Conservation (phyloP, 805 yeast species). For the Ogataea kodamae region DNA sequence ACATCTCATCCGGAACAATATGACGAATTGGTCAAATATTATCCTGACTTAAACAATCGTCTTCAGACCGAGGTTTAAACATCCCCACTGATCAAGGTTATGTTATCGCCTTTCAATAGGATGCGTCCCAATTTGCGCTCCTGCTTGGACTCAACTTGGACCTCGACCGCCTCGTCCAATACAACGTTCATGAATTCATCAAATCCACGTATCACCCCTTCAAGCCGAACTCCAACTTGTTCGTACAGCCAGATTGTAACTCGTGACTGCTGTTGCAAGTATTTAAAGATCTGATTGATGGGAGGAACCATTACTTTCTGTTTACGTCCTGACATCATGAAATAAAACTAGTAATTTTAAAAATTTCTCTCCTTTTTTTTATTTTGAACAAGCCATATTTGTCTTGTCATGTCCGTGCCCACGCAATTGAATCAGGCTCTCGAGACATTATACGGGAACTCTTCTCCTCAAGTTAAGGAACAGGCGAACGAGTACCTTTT, state of each 20-base stretch:
- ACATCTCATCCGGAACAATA: slow-evolving; percentile 60
- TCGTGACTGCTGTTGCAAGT: slow-evolving; percentile 71
- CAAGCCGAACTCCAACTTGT: slow-evolving; percentile 70
- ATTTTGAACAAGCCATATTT: slow-evolving; percentile 2
- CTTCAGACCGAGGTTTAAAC: slow-evolving; percentile 18
- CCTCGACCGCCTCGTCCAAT: slow-evolving; percentile 60
- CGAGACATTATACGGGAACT: slow-evolving; percentile 39
- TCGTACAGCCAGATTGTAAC: slow-evolving; percentile 91
- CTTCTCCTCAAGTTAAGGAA: slow-evolving; percentile 36
- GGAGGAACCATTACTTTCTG: slow-evolving; percentile 75
- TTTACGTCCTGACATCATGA: slow-evolving; percentile 39
- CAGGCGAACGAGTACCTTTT: slow-evolving; percentile 60
- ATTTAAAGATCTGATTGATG: slow-evolving; percentile 83
- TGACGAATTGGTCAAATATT: slow-evolving; percentile 24
- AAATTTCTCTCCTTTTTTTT: slow-evolving; percentile 4
- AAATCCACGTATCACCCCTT: slow-evolving; percentile 86
- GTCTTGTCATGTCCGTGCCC: slow-evolving; percentile 6
- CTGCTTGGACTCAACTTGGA: slow-evolving; percentile 42
- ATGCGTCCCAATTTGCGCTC: slow-evolving; percentile 65
- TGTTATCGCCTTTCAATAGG: slow-evolving; percentile 89
- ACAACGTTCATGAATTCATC: slow-evolving; percentile 95
- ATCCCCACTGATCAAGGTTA: slow-evolving; percentile 56
- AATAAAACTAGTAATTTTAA: neutral
- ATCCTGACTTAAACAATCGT: slow-evolving; percentile 24
- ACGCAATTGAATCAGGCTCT: slow-evolving; percentile 42